phyloP scores from a whole-genome alignment of 2,329 filamentous ascomycete genomes.

The Blastomyces parvus region DNA sequence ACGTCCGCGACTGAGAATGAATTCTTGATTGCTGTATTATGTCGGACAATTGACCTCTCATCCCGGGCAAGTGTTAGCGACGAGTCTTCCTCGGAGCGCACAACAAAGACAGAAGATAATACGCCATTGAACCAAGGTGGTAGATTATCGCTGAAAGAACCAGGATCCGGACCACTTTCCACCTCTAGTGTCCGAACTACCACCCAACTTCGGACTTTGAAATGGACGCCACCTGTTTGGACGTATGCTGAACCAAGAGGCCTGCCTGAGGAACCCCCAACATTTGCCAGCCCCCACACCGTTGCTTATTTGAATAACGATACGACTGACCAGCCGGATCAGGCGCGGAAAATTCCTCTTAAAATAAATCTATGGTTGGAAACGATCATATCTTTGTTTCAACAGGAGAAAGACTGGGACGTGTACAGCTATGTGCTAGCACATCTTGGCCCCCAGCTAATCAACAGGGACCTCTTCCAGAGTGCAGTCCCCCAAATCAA shows the following conservation, averaged over 20 bases:
- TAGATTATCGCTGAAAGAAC: constrained; percentile 27
- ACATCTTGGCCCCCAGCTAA: constrained; percentile 76
- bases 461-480: constrained; percentile 78
- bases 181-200: constrained; percentile 28
- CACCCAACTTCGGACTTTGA: constrained; percentile 26
- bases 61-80: constrained; percentile 37
- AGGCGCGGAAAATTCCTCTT: constrained; percentile 37
- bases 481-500: constrained; percentile 65
- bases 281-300: constrained; percentile 41
- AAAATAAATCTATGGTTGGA: constrained; percentile 66
- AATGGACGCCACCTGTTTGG: constrained; percentile 43
- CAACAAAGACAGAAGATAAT: constrained; percentile 30
- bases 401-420: constrained; percentile 75
- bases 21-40: constrained; percentile 61
- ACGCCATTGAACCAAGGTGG: constrained; percentile 19
- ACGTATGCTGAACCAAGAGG: constrained; percentile 46
- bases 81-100: constrained; percentile 30
- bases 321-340: constrained; percentile 23
- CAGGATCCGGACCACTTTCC: constrained; percentile 21
- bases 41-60: constrained; percentile 50
- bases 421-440: constrained; percentile 83
- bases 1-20: constrained; percentile 61
- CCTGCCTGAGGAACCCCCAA: constrained; percentile 45
- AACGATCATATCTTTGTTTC: constrained; percentile 61
- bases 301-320: constrained; percentile 39